Evolutionary conservation across 1,284 basidiomycete species (phyloP).

Genomic region (Fomitopsis palustris): DNA sequence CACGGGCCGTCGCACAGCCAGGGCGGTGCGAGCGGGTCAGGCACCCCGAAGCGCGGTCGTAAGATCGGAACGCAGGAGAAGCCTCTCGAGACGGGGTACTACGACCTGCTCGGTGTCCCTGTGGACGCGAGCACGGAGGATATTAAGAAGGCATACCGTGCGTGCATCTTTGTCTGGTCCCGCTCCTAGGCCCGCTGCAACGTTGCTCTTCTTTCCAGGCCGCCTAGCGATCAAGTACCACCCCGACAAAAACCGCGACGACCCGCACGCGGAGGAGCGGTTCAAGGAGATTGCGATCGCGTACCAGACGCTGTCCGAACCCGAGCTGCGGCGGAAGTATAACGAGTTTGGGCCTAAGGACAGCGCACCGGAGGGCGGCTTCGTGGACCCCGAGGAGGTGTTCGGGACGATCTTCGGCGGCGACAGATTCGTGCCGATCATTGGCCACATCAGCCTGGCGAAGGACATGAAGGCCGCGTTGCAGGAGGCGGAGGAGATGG

Average conservation of each 20-base stretch:
- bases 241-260: constrained; percentile 91
- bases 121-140: constrained; percentile 79
- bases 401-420: constrained; percentile 94
- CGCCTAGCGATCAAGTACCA: constrained; percentile 92
- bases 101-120: constrained; percentile 78
- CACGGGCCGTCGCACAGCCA: constrained; percentile 10
- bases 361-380: constrained; percentile 74
- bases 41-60: constrained; percentile 40
- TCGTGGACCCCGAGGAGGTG: constrained; percentile 80
- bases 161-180: constrained; percentile 24
- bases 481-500: constrained; percentile 84
- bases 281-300: constrained; percentile 90
- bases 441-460: constrained; percentile 81
- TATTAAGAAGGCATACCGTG: constrained; percentile 94
- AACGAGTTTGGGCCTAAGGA: constrained; percentile 89
- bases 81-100: constrained; percentile 87
- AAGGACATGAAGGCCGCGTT: constrained; percentile 97
- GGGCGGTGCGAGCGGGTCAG: constrained; percentile 20
- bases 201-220: constrained; percentile 39
- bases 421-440: constrained; percentile 79
- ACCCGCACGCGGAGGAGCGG: constrained; percentile 86
- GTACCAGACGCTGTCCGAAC: constrained; percentile 88
- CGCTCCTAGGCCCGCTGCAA: not conserved
- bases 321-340: constrained; percentile 83
- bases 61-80: constrained; percentile 86